Percentiles rank a stretch among this genome's conserved stretches.
These are phyloP conservation scores for Sanghuangporus sanghuang DNA, from an alignment of 1,284 basidiomycete species.

Conservation along the genomic window DNA sequence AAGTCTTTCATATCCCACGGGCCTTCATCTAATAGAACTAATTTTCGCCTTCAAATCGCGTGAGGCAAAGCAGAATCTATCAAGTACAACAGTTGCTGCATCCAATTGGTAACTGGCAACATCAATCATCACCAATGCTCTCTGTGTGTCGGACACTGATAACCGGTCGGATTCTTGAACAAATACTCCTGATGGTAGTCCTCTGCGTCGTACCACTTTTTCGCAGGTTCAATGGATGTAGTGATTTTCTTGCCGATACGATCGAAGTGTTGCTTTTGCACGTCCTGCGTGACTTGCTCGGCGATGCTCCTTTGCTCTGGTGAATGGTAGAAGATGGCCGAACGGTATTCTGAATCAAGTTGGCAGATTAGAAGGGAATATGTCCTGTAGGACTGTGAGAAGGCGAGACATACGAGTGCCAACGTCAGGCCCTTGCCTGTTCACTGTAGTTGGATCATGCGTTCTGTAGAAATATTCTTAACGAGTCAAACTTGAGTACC, in stretches of 20 bases:
- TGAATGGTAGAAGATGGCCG: constrained; percentile 83
- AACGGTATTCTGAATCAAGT: constrained; percentile 75
- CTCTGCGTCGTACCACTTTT: constrained; percentile 80
- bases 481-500: constrained; percentile 12
- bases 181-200: constrained; percentile 85
- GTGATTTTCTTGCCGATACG: constrained; percentile 73
- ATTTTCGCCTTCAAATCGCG: not conserved
- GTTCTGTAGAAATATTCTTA: constrained; percentile 91
- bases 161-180: constrained; percentile 57
- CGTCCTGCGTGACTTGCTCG: constrained; percentile 75
- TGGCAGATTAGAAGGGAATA: constrained; percentile 1
- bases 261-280: constrained; percentile 82
- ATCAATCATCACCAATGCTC: constrained; percentile 42
- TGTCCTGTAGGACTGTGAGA: not conserved
- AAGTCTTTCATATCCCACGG: not conserved
- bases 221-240: constrained; percentile 65
- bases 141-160: constrained; percentile 51
- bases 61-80: not conserved
- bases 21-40: not conserved
- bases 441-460: constrained; percentile 86
- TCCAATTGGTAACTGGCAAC: not conserved
- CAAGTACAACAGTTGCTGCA: not conserved
- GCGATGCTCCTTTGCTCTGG: constrained; percentile 76
- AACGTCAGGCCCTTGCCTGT: constrained; percentile 72
- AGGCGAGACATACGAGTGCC: constrained; percentile 63